Base-by-base conservation (phyloP, 176 grass and related monocot species). In the Aegilops bicornis region DNA sequence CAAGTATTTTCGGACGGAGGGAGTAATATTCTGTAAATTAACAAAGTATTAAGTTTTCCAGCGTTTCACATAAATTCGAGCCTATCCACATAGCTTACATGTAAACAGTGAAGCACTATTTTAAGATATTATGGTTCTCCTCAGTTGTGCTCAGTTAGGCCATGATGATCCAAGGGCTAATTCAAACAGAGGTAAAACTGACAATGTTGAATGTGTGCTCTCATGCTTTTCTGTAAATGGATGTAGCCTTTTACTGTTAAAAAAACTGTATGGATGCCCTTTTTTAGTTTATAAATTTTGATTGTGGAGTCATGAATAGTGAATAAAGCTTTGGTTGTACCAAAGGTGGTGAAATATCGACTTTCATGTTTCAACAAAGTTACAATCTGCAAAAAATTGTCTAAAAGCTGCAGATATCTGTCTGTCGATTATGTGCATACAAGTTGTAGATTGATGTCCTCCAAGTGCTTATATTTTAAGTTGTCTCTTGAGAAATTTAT, bases 151-250 rank as follows among this genome's bases (percentile, higher is more conserved):
- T 36, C 13, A 56, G 33, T 35, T 35, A 35, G 56, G 11, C 56
- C 32, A 24, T 76, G 52, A 86, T 37, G 56, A 87, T 50, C 54
- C 61, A 73, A 73, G 20, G 67, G 58, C 7, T 80, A 67, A 87
- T 73, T 24, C 30, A 59, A 39, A 62, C 22, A 1, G 30, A 59
- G 30, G 47, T 31, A 54, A 52, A 75, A 54, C 27, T 32, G 25
- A 20, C 73, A 76, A 47, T 54, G 25, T 76, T 76, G 43, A 48
- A 52, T 76, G 73, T 43, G 8, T 76, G 14, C 73, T 73, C 5
- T 24, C 22, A 24, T 78, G 8, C 14, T 32, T 19, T 58, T 66
- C 1, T 32, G 14, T 33, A 7, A 32, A 32, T 67, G 29, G 29
- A 78, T n/a, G 50, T 78, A 36, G 19, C 3, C 35, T 76, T 54